A percentile compares a stretch with the other conserved stretches of the same genome.
phyloP scores from a whole-genome alignment of 2,329 filamentous ascomycete genomes.

The Ilyonectria mors-panacis region DNA sequence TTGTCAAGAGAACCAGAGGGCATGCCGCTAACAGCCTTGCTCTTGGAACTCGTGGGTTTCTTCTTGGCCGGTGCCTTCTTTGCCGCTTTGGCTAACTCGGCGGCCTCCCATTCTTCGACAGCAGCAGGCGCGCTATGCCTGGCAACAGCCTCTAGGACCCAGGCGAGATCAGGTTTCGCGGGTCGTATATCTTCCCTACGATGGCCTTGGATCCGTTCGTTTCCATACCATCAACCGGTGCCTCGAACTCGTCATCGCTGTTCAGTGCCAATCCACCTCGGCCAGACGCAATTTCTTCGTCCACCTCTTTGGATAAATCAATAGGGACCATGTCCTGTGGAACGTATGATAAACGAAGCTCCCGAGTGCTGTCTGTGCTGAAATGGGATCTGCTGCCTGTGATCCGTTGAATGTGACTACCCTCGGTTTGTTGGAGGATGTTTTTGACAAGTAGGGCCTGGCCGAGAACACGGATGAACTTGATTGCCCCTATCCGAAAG shows the following conservation, averaged over 20 bases:
- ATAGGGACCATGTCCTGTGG: constrained; percentile 84
- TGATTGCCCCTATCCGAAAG: constrained; percentile 82
- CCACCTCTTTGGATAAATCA: constrained; percentile 80
- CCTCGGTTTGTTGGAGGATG: constrained; percentile 52
- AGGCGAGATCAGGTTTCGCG: constrained; percentile 47
- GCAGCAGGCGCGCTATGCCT: constrained; percentile 44
- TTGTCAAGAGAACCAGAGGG: constrained; percentile 56
- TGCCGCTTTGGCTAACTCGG: constrained; percentile 42
- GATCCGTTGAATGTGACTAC: constrained; percentile 75
- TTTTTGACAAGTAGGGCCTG: constrained; percentile 80
- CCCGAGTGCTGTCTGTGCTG: constrained; percentile 81
- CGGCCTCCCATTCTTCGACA: constrained; percentile 49
- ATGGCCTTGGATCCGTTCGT: constrained; percentile 47
- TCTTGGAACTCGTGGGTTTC: constrained; percentile 33
- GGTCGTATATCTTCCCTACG: constrained; percentile 14
- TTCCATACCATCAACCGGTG: constrained; percentile 52
- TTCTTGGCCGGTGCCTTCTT: constrained; percentile 47
- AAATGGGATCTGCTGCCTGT: constrained; percentile 78
- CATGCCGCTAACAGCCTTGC: constrained; percentile 38
- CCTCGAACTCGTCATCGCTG: constrained; percentile 75
- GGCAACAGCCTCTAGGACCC: constrained; percentile 57
- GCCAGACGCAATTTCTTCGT: constrained; percentile 67
- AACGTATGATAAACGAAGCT: constrained; percentile 84
- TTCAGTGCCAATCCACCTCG: constrained; percentile 72
- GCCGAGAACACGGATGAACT: constrained; percentile 86